Conservation (phyloP, 2,329 filamentous ascomycete species). For the Neodidymelliopsis sp. region DNA sequence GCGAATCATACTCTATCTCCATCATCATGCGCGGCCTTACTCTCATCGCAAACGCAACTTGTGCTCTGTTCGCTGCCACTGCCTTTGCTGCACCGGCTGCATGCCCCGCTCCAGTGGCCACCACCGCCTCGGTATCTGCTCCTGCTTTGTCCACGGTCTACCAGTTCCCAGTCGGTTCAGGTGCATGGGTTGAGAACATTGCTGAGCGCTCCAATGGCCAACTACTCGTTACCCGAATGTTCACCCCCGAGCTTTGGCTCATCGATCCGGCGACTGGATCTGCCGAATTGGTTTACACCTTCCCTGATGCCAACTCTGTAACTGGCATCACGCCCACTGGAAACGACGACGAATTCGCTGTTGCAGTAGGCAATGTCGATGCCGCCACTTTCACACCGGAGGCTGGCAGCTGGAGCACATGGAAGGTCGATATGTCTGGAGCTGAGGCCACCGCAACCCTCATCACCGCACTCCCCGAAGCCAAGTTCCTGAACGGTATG, state of each 20-base stretch:
- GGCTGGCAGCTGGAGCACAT: constrained; percentile 18
- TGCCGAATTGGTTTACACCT: constrained; percentile 13
- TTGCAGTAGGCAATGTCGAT: constrained; percentile 18
- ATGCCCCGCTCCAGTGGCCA: constrained; percentile 3
- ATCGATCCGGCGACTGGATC: constrained; percentile 14
- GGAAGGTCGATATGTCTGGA: constrained; percentile 11
- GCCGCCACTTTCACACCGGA: constrained; percentile 15
- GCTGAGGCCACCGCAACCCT: constrained; percentile 6
- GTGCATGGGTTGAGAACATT: constrained; percentile 20
- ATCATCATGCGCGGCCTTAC: constrained; percentile 14
- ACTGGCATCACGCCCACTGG: constrained; percentile 18
- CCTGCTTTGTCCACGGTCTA: constrained; percentile 11
- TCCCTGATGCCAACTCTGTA: constrained; percentile 15
- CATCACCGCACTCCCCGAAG: constrained; percentile 15
- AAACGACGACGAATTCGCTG: constrained; percentile 17
- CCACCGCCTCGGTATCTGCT: not conserved
- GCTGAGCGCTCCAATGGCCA: constrained; percentile 17
- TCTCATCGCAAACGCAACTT: constrained; percentile 5
- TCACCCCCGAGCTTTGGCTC: constrained; percentile 19
- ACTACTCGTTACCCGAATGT: constrained; percentile 18
- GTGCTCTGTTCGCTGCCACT: constrained; percentile 10
- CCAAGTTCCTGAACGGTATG: constrained; percentile 19
- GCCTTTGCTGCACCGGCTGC: constrained; percentile 8
- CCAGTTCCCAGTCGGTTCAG: constrained; percentile 13
- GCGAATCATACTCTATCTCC: constrained; percentile 1